These are phyloP conservation scores for Aspergillus flavus DNA, from an alignment of 2,329 filamentous ascomycete genomes.

Conservation along the genomic window DNA sequence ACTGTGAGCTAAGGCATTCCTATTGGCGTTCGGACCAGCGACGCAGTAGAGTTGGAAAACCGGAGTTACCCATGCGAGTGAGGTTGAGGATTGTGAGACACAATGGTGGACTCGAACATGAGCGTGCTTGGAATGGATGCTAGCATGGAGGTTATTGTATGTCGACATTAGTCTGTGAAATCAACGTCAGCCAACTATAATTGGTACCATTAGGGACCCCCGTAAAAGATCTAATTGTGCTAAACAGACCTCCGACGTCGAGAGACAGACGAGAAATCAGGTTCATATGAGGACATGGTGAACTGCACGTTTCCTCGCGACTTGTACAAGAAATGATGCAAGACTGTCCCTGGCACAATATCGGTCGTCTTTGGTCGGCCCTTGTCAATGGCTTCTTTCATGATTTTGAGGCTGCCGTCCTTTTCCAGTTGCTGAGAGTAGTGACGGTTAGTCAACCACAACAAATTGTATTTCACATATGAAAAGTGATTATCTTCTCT, in stretches of 20 bases:
- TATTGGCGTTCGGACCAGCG: slow-evolving; percentile 69
- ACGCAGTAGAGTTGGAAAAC: slow-evolving; percentile 94
- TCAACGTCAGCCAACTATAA: slow-evolving; percentile 1
- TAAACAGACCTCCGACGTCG: slow-evolving; percentile 61
- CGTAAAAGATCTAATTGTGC: no score
- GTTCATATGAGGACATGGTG: slow-evolving; percentile 79
- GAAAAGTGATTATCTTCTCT: slow-evolving; percentile 17
- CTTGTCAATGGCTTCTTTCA: slow-evolving; percentile 68
- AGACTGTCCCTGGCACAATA: slow-evolving; percentile 75
- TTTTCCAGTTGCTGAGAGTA: slow-evolving; percentile 66
- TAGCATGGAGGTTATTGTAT: slow-evolving; percentile 82
- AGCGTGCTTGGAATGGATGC: slow-evolving; percentile 80
- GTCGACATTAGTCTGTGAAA: slow-evolving; percentile 68
- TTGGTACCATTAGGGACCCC: not conserved
- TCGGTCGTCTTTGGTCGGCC: slow-evolving; percentile 74
- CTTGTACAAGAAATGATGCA: slow-evolving; percentile 95
- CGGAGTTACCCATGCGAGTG: slow-evolving; percentile 87
- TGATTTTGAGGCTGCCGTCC: slow-evolving; percentile 73
- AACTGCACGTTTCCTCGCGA: slow-evolving; percentile 94
- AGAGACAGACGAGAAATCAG: slow-evolving; percentile 64
- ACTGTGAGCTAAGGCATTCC: slow-evolving; percentile 73
- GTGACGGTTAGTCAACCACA: slow-evolving; percentile 30
- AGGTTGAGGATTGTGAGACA: slow-evolving; percentile 72
- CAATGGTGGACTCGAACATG: slow-evolving; percentile 85
- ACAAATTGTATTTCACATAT: not conserved